These are phyloP conservation scores for Cystofilobasidium macerans DNA, from an alignment of 768 basidiomycete species.

Conservation along the genomic window DNA sequence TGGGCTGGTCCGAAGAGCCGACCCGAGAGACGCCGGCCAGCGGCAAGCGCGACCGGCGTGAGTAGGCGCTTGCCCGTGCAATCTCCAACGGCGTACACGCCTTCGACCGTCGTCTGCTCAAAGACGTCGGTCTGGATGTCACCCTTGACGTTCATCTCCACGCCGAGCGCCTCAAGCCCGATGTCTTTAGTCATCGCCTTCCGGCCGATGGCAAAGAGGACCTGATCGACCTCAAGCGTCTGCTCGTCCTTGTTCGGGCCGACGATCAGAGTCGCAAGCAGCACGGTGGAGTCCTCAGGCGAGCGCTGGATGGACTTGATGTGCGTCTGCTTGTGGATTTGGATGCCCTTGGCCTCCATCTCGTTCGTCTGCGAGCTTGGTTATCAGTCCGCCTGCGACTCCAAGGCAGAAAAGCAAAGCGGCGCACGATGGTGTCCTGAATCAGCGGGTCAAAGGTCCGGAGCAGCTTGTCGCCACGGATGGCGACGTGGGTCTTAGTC, in stretches of 20 bases:
- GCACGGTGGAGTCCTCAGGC: background rate
- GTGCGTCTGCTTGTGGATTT: conserved; percentile 3
- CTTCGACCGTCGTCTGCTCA: conserved; percentile 14
- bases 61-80: conserved; percentile 10
- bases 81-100: conserved; percentile 8
- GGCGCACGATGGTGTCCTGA: background rate
- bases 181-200: background rate
- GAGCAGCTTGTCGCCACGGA: conserved; percentile 8
- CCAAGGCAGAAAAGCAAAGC: background rate
- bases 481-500: conserved; percentile 2
- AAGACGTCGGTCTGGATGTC: conserved; percentile 2
- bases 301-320: background rate
- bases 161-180: conserved; percentile 7
- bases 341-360: background rate
- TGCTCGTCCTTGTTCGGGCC: background rate
- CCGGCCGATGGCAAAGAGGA: conserved; percentile 14
- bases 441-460: conserved; percentile 7
- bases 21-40: background rate
- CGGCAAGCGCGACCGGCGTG: conserved; percentile 16
- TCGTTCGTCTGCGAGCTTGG: conserved; percentile 12
- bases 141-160: background rate
- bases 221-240: conserved; percentile 3
- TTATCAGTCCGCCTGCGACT: too few relatives aligned
- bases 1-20: conserved; percentile 77
- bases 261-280: background rate